Base-by-base conservation (phyloP, 1,139 yeast species). In the Dujonia santamariae region DNA sequence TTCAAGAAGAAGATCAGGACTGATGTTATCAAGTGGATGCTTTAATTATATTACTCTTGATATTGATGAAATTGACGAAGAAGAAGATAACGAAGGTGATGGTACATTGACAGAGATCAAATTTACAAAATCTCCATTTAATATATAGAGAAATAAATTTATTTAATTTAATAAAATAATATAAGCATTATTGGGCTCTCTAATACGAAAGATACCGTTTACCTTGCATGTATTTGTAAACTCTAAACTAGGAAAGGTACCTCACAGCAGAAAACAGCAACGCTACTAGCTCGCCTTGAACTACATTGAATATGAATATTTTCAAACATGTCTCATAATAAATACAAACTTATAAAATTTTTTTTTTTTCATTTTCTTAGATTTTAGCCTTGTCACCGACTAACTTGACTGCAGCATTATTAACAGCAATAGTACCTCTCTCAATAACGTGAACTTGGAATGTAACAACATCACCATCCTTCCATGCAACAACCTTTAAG, bases 361-460 rank as follows among this genome's bases (percentile, higher is more conserved):
- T n/a, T n/a, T n/a, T n/a, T n/a, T n/a, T n/a, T n/a, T n/a, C n/a
- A n/a, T 20, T 14, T 11, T 20, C 28, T 51, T 55, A 67, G 48
- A 68, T 59, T 51, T 66, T 69, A 41, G 75, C 61, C 54, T 63
- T 67, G 47, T 61, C 61, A 28, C 61, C 51, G 31, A 63, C 40
- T 48, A 90, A 72, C 56, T 81, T 88, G 46, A 90, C 69, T 32
- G 96, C 97, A 34, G 96, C 96, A 53, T 84, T 85, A 59, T 85
- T 78, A 52, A 92, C 83, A 38, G 92, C 97, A 50, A 78, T 70
- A 29, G 80, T 71, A 50, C 79, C 75, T 61, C 96, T 82, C 53
- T 85, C 95, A 43, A 82, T 78, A 39, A 84, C 88, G 56, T 78
- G 78, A 21, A 95, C 79, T 63, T 85, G 95, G 80, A 90, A 92